Percentiles rank a stretch among this genome's conserved stretches.
phyloP scores from a whole-genome alignment of 169 alveolate species.

The Eimeria sp. region DNA sequence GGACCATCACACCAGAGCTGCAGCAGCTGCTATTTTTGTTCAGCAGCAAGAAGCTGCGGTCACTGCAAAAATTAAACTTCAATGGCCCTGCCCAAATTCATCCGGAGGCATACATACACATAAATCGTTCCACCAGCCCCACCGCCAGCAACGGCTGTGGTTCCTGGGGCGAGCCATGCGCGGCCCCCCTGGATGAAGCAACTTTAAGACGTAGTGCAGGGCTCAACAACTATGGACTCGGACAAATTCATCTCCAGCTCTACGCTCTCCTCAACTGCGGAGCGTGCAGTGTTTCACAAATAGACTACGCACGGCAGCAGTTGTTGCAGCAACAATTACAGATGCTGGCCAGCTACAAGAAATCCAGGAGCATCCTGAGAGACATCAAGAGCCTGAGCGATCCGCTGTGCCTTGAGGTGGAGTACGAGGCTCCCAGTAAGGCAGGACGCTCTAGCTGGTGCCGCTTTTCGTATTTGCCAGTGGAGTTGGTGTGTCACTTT shows the following conservation, averaged over 20 bases:
- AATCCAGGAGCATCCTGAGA: not conserved
- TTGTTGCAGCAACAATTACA: slow-evolving; percentile 47
- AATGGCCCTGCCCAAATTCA: slow-evolving; percentile 82
- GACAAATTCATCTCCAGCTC: slow-evolving; percentile 80
- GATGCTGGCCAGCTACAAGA: slow-evolving; percentile 35
- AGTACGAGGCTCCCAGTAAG: not conserved
- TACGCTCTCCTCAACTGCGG: slow-evolving; percentile 81
- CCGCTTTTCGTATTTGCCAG: not conserved
- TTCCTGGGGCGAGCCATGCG: slow-evolving; percentile 36
- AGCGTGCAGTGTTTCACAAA: slow-evolving; percentile 66
- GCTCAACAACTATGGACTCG: slow-evolving; percentile 64
- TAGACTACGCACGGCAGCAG: slow-evolving; percentile 74
- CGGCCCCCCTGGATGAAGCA: slow-evolving; percentile 63
- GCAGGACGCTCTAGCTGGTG: not conserved
- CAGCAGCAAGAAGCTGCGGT: slow-evolving; percentile 74
- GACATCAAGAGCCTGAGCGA: slow-evolving; percentile 34
- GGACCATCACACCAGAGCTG: slow-evolving; percentile 82
- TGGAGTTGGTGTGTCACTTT: not conserved
- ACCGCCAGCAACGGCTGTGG: not conserved
- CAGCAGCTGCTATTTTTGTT: slow-evolving; percentile 62
- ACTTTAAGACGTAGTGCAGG: slow-evolving; percentile 69
- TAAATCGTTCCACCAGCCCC: not conserved
- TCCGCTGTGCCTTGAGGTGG: slow-evolving; percentile 52
- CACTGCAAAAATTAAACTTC: slow-evolving; percentile 77
- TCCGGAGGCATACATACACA: slow-evolving; percentile 69